phyloP scores from a whole-genome alignment of 192 early-diverging fungal genomes.

The Spizellomyces punctatus region DNA sequence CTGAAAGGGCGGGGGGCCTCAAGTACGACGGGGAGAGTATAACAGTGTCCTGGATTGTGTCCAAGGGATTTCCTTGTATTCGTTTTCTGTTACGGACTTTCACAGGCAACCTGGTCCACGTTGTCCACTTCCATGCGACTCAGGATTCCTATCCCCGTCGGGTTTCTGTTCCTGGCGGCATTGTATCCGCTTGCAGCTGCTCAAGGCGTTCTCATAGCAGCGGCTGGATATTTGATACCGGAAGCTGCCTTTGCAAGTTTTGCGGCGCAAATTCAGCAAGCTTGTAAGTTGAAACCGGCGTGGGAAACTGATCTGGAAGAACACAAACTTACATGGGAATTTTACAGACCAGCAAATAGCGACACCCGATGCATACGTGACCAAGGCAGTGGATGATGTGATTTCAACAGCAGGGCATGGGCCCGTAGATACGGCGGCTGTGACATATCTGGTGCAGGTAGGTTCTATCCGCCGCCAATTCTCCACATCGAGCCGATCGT shows the following conservation, averaged over 20 bases:
- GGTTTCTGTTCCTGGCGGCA: too few species aligned
- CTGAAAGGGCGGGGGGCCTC: too few species aligned
- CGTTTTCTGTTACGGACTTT: too few species aligned
- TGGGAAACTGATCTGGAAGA: background rate
- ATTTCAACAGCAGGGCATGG: constrained; percentile 20
- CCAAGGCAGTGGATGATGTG: constrained; percentile 25
- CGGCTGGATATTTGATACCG: background rate
- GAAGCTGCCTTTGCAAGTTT: constrained; percentile 21
- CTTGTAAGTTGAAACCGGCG: constrained; percentile 12
- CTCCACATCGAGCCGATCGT: background rate
- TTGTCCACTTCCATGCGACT: too few species aligned
- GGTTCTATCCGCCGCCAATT: background rate
- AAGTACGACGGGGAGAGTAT: too few species aligned
- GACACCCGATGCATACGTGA: constrained; percentile 8
- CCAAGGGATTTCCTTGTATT: too few species aligned
- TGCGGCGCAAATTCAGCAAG: constrained; percentile 8
- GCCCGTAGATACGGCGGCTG: constrained; percentile 24
- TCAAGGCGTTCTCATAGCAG: too few species aligned
- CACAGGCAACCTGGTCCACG: too few species aligned
- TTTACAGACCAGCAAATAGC: constrained; percentile 19
- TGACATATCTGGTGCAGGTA: constrained; percentile 16
- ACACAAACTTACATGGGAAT: background rate
- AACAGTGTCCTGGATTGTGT: too few species aligned
- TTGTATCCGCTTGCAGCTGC: too few species aligned
- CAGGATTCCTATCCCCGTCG: too few species aligned